These are phyloP conservation scores for Aspergillus indologenus DNA, from an alignment of 495 filamentous ascomycete genomes.

Conservation along the genomic window DNA sequence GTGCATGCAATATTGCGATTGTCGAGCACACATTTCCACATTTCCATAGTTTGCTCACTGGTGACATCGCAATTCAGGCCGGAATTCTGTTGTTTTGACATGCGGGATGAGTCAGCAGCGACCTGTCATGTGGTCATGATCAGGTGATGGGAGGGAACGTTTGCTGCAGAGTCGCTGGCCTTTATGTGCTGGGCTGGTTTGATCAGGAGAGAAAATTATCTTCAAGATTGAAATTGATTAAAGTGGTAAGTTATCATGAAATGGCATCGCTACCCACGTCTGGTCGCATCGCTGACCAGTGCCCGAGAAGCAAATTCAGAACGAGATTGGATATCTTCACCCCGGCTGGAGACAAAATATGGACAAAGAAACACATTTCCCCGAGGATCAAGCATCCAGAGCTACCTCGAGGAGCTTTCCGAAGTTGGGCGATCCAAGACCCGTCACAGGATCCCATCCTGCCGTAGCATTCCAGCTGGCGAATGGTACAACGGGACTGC, in stretches of 20 bases:
- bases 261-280: background rate
- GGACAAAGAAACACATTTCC: background rate
- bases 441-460: constrained; percentile 63
- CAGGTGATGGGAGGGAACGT: background rate
- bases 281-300: background rate
- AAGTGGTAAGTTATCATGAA: background rate
- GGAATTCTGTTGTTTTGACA: background rate
- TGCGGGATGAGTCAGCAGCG: background rate
- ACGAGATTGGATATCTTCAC: background rate
- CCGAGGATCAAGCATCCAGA: background rate
- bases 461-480: constrained; percentile 51
- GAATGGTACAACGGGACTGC: constrained; percentile 35
- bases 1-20: background rate
- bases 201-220: background rate
- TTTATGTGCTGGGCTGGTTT: background rate
- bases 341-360: background rate
- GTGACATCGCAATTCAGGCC: background rate
- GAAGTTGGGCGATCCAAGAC: constrained; percentile 55
- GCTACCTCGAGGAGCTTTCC: constrained; percentile 34
- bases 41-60: background rate
- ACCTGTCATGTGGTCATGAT: background rate
- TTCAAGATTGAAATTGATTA: background rate
- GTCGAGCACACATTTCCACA: background rate
- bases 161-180: background rate
- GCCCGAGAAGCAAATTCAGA: background rate